Evolutionary conservation across 768 basidiomycete species (phyloP), one percentile per base, ranked within the genome.

Genomic region (Dacryopinax primogenitus): DNA sequence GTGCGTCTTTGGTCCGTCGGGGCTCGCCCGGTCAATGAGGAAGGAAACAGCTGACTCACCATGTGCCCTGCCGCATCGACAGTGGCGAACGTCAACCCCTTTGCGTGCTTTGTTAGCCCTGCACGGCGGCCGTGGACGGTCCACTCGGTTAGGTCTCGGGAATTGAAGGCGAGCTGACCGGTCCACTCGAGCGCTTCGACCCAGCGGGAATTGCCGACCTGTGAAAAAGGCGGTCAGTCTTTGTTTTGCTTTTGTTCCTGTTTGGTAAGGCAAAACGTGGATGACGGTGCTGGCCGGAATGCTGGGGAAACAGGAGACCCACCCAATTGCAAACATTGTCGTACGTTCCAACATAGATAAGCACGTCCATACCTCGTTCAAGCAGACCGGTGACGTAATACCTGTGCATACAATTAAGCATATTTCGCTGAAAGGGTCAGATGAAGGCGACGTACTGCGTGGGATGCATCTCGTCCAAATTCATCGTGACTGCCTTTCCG

Each of bases 191-290:
- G 76, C 66, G 80, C 77, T 62, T 88, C 81, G 9, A 86, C 82
- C 90, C 90, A 91, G 44, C 83, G 77, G 70, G 83, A 83, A 74
- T 91, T 92, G 16, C 86, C 84, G 30, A 88, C 75, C 37, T 73
- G 72, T 41, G 18, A 37, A 3, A 7, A 58, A 21, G 12, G 26
- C 23, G 11, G n/a, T n/a, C n/a, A n/a, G n/a, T n/a, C n/a, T n/a
- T n/a, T n/a, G 73, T 44, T 73, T 47, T 71, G 23, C 34, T 73
- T 66, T 71, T 72, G 64, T 69, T 71, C 63, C 70, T 67, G n/a
- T 44, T 64, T 39, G 32, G n/a, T 32, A 16, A 1, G 34, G 36
- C n/a, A 9, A 63, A 6, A 21, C 1, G 39, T 21, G 64, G 18
- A 9, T 9, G 36, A 9, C 11, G 18, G 36, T 9, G 18, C 11